Evolutionary conservation across 2,329 filamentous ascomycete genomes (phyloP), one percentile per base, ranked within the genome.

Genomic region (Claviceps maximensis): DNA sequence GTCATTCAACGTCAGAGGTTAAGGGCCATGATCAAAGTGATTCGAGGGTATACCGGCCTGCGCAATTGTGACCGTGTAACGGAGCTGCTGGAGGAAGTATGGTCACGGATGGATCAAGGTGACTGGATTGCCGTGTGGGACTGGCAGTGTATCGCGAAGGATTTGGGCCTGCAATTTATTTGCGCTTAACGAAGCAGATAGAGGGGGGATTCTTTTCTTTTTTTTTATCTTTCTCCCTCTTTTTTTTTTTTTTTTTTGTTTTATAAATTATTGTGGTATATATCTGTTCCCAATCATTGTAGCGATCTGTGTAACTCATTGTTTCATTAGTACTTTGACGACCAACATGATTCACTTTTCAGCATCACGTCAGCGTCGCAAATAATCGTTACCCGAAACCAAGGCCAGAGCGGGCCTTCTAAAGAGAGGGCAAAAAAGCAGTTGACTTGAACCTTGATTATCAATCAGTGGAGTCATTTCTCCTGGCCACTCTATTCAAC

Each of bases 121-220:
- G 76, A 83, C 49, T 82, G 78, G 75, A 59, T 70, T 27, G 71
- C 72, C 19, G 78, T 77, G 8, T 84, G 81, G 81, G 81, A 84
- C 62, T 84, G 80, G 80, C 79, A 83, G 56, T 68, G 69, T 3
- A 71, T 83, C 29, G 79, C 79, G 1, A 66, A 70, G 51, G 61
- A 68, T 8, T 73, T 81, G 65, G 72, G 69, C 0, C 69, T 82
- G 38, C 76, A 82, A 63, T 82, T 82, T 58, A 67, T 80, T 2
- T 79, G 77, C 62, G 64, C 69, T 25, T 73, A 8, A 48, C 71
- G 41, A 44, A 23, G 41, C 19, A 25, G 6, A 23, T 23, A 21
- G 4, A 44, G 1, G 3, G 13, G 5, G 17, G 21, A 44, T 33
- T 3, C 3, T 7, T 33, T 33, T 33, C 8, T 15, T 21, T 33